Base-by-base conservation (phyloP, 257 asterid species). In the Capsicum chinense region DNA sequence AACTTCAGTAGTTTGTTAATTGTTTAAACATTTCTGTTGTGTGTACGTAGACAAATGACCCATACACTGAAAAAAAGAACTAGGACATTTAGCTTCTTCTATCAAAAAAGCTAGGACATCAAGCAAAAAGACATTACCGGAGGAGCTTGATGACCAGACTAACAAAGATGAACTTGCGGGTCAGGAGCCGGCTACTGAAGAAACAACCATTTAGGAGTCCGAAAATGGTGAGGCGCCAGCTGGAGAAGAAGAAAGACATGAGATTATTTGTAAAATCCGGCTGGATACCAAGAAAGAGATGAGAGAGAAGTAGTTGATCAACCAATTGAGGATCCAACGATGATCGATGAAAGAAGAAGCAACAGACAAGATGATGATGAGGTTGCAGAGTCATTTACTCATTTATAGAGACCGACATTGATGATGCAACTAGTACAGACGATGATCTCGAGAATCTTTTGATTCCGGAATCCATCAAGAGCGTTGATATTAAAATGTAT, bases 81-180 rank as follows among this genome's bases (percentile, higher is more conserved):
- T 48, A 48, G 54, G 54, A 48, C 10, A 48, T 48, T 10, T 48
- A 8, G 10, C 54, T 48, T 9, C 54, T 48, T 48, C 54, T 48
- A 48, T 7, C 9, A 48, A 48, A 48, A 64, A 17, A 64, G 35
- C 17, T 64, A 26, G 71, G 71, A 12, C 44, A 64, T 64, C 42
- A 21, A 64, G 70, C 17, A 64, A 64, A 26, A 26, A 48, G 54
- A 48, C 54, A 48, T 48, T 48, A 48, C 54, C 8, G 54, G 54
- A 48, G 54, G 70, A 64, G 9, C 70, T 26, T 26, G 70, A 17
- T 21, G 44, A 64, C 44, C 44, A 64, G 42, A 16, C 70, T 10
- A 64, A 64, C 70, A 64, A 26, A 64, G 70, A 64, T 64, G 70
- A 64, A 35, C 44, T 64, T 12, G 17, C 70, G 26, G 70, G 26